Evolutionary conservation across 2,329 filamentous ascomycete species (phyloP), one percentile per base, ranked within the genome.

Genomic region (Aspergillus japonicus): DNA sequence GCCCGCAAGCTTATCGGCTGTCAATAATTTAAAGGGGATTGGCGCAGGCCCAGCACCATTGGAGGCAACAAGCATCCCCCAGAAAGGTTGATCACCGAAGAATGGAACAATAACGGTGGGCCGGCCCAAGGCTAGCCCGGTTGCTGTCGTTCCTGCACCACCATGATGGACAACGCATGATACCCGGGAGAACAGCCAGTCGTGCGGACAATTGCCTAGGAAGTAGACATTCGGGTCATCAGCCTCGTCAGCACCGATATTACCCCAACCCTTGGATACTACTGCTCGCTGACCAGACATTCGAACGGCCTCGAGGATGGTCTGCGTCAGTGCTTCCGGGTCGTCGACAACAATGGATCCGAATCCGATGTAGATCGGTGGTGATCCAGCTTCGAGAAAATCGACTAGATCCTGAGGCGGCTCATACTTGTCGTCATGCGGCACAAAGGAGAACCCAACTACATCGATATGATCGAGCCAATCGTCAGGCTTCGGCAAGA

Each of bases 211-310:
- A 68, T 93, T 94, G 12, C 90, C 91, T 47, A 95, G 81, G 88
- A 95, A 89, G 91, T 4, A 94, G 84, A 11, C 85, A 5, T 91
- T 85, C 0, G 89, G 89, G 24, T 90, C 74, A 1, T 82, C 83
- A 7, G 89, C 71, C 47, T 86, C 80, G 68, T 91, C 88, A 0
- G 85, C 89, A 42, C 90, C 91, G 5, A 95, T 80, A 0, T 90
- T 89, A 57, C 91, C 90, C 91, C 91, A 95, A 6, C 91, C 91
- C 69, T 93, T 92, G 0, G 90, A 93, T 1, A 96, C 88, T 1
- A 96, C 76, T 3, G 90, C 91, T 59, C 91, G 82, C n/a, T 89
- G 82, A 1, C 89, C 88, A 1, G 87, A 82, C 16, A 82, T 80
- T 59, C 81, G 79, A 4, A 91, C 81, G 1, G 89, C 89, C n/a